phyloP scores from a whole-genome alignment of 257 asterid species.

The Thymus quinquecostatus region DNA sequence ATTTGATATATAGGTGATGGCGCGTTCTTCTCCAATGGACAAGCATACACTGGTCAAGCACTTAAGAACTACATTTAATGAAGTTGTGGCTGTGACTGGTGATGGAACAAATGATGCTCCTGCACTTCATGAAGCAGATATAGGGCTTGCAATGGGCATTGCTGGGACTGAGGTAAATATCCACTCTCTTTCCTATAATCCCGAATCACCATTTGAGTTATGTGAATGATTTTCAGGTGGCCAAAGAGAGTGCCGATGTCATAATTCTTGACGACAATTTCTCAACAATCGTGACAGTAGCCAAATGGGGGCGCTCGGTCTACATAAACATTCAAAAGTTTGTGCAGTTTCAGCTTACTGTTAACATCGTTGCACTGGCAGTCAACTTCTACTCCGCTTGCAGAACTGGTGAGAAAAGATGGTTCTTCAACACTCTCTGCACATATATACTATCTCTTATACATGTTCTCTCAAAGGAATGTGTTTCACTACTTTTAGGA shows the following conservation, averaged over 20 bases:
- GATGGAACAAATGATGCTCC: conserved; percentile 71
- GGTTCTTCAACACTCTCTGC: background rate
- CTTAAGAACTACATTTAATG: conserved; percentile 79
- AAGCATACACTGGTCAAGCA: conserved; percentile 92
- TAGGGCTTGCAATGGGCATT: conserved; percentile 68
- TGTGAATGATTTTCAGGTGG: conserved; percentile 52
- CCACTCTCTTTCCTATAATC: background rate
- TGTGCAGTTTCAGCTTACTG: conserved; percentile 95
- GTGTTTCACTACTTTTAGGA: conserved; percentile 45
- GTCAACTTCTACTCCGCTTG: conserved; percentile 96
- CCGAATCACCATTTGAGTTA: conserved; percentile 1
- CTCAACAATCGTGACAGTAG: conserved; percentile 95
- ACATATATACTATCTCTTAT: background rate
- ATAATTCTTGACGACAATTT: conserved; percentile 58
- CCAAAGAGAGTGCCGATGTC: conserved; percentile 65
- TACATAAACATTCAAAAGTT: conserved; percentile 91
- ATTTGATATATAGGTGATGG: conserved; percentile 70
- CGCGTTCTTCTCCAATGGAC: conserved; percentile 95
- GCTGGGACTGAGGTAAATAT: conserved; percentile 62
- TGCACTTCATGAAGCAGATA: conserved; percentile 65
- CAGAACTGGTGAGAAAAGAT: conserved; percentile 56
- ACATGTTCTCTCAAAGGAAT: background rate
- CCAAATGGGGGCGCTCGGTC: conserved; percentile 99
- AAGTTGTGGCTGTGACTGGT: conserved; percentile 73
- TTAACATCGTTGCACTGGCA: conserved; percentile 80